A percentile compares a stretch with the other conserved stretches of the same genome.
These are phyloP conservation scores for Xylariaceae sp. DNA, from an alignment of 2,329 filamentous ascomycete genomes.

Conservation along the genomic window DNA sequence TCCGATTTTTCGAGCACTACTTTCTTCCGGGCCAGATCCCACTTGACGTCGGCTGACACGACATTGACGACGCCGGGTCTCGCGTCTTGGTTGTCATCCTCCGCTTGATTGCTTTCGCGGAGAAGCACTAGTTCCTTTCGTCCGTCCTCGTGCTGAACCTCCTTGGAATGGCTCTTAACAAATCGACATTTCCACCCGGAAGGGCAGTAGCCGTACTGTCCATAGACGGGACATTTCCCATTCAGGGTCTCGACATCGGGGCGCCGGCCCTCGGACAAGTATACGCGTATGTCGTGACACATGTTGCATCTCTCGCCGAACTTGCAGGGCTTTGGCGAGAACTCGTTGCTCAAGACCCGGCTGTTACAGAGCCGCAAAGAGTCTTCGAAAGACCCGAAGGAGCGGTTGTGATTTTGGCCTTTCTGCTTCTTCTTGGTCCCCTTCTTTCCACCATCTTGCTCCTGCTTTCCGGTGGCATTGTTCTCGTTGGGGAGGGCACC, in stretches of 20 bases:
- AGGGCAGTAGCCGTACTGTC: conserved; percentile 67
- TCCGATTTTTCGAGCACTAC: conserved; percentile 68
- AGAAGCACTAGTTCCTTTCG: conserved; percentile 73
- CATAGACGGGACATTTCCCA: conserved; percentile 77
- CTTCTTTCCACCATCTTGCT: conserved; percentile 28
- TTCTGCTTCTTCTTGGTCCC: conserved; percentile 44
- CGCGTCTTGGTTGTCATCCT: conserved; percentile 38
- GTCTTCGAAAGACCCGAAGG: conserved; percentile 76
- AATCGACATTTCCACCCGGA: conserved; percentile 95
- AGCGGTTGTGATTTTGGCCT: conserved; percentile 78
- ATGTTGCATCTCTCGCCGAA: conserved; percentile 78
- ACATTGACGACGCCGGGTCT: conserved; percentile 70
- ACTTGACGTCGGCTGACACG: conserved; percentile 64
- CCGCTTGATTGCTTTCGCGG: conserved; percentile 40
- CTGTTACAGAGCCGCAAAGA: conserved; percentile 72
- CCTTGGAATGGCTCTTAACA: conserved; percentile 77
- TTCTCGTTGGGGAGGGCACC: conserved; percentile 52
- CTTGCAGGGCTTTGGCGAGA: conserved; percentile 70
- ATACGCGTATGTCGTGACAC: conserved; percentile 79
- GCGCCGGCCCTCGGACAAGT: conserved; percentile 75
- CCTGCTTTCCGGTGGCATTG: conserved; percentile 45
- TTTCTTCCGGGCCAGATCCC: conserved; percentile 68
- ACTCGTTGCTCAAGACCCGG: conserved; percentile 66
- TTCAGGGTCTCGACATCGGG: conserved; percentile 71
- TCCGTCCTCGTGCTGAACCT: conserved; percentile 72